Conservation (phyloP, 2,329 filamentous ascomycete genomes). For the Spiromastix sp. region DNA sequence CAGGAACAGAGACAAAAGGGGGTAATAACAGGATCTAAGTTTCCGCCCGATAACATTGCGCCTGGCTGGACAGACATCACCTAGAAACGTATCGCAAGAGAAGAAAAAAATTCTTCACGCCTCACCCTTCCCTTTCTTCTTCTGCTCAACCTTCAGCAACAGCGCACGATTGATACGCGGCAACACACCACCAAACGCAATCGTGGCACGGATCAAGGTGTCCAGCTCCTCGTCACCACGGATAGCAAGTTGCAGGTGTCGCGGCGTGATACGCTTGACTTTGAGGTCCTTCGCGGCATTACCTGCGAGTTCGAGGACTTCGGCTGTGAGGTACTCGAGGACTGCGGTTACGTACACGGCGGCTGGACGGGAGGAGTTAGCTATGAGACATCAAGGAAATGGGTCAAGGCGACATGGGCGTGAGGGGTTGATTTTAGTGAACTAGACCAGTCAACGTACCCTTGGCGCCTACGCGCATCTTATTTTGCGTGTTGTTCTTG, state of each 20-base stretch:
- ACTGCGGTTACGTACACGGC: conserved; percentile 97
- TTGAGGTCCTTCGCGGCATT: conserved; percentile 99
- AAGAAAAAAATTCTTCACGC: too few relatives aligned
- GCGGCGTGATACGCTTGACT: conserved; percentile 98
- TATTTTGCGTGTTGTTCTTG: conserved; percentile 98
- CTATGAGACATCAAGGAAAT: conserved; percentile 4
- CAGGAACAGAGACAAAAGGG: too few relatives aligned
- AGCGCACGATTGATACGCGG: conserved; percentile 98
- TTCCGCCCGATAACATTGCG: too few relatives aligned
- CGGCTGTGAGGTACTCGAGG: conserved; percentile 93
- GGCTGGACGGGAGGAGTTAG: conserved; percentile 37
- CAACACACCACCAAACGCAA: conserved; percentile 95
- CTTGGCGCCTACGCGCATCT: conserved; percentile 99
- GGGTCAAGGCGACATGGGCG: too few relatives aligned
- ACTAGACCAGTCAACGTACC: too few relatives aligned
- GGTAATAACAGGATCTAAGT: too few relatives aligned
- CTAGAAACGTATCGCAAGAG: too few relatives aligned
- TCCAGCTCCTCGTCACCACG: conserved; percentile 97
- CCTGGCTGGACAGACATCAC: too few relatives aligned
- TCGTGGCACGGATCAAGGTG: conserved; percentile 92
- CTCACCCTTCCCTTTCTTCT: conserved; percentile 86
- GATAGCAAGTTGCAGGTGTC: conserved; percentile 94
- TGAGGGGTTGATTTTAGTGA: too few relatives aligned
- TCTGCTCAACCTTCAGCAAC: conserved; percentile 90
- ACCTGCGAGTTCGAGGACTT: conserved; percentile 95